Percentiles rank a stretch among this genome's conserved stretches.
Evolutionary conservation across 352 stramenopile genomes (phyloP).

Genomic region (Globisporangium solare): DNA sequence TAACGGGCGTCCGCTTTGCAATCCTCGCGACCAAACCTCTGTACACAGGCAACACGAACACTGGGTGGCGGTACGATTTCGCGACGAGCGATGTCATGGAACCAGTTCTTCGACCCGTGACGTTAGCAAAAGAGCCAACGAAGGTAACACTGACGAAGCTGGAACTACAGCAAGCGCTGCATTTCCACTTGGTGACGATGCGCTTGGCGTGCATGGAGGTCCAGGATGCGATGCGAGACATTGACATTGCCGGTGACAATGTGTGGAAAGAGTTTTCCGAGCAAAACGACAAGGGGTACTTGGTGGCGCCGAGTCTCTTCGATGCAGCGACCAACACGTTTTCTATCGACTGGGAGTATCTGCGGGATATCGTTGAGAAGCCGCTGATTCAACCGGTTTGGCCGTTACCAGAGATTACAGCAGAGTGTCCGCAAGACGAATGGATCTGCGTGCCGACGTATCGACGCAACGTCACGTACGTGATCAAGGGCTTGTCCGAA

Average conservation of each 20-base stretch:
- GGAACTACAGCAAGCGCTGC: constrained; percentile 53
- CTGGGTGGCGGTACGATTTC: constrained; percentile 79
- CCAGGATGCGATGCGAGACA: constrained; percentile 59
- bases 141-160: constrained; percentile 42
- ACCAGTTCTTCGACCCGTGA: constrained; percentile 50
- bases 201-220: constrained; percentile 75
- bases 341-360: constrained; percentile 61
- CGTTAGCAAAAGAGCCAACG: constrained; percentile 42
- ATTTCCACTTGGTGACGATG: constrained; percentile 81
- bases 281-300: constrained; percentile 86
- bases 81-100: constrained; percentile 73
- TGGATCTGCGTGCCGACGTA: constrained; percentile 73
- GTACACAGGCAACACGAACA: constrained; percentile 80
- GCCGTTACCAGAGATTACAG: constrained; percentile 32
- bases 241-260: constrained; percentile 50
- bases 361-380: constrained; percentile 53
- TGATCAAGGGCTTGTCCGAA: constrained; percentile 37
- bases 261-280: constrained; percentile 82
- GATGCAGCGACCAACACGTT: neutral
- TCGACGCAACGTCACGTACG: constrained; percentile 70
- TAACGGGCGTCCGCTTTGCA: constrained; percentile 58
- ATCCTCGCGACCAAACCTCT: constrained; percentile 74
- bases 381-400: constrained; percentile 67
- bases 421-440: constrained; percentile 27
- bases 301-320: constrained; percentile 58